These are phyloP conservation scores for Talaromyces sp. DNA, from an alignment of 2,329 filamentous ascomycete species.

Conservation along the genomic window DNA sequence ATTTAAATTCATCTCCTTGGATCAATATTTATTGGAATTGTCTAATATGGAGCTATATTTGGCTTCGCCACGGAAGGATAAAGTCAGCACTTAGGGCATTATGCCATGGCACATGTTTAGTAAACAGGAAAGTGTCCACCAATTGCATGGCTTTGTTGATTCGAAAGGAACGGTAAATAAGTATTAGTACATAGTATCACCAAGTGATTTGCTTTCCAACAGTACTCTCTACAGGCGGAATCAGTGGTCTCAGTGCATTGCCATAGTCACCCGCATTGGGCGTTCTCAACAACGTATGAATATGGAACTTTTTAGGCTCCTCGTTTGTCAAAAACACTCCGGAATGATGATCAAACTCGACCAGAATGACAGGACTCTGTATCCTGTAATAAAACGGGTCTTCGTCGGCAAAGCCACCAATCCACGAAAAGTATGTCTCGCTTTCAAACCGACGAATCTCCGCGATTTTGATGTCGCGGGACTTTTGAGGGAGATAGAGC, in stretches of 20 bases:
- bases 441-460: slow-evolving; percentile 51
- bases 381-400: slow-evolving; percentile 75
- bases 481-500: slow-evolving; percentile 57
- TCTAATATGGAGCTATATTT: too few species aligned
- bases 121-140: too few species aligned
- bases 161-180: background rate
- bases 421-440: slow-evolving; percentile 77
- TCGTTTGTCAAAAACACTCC: slow-evolving; percentile 71
- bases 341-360: slow-evolving; percentile 76
- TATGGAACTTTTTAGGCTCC: slow-evolving; percentile 71
- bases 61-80: too few species aligned
- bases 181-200: slow-evolving; percentile 11
- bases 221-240: slow-evolving; percentile 29
- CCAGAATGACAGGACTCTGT: slow-evolving; percentile 67
- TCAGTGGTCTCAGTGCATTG: slow-evolving; percentile 41
- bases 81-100: too few species aligned
- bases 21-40: too few species aligned
- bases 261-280: slow-evolving; percentile 77
- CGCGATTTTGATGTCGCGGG: slow-evolving; percentile 51
- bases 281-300: slow-evolving; percentile 66
- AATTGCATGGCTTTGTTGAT: too few species aligned
- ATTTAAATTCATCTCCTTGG: too few species aligned
- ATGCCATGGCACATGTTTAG: too few species aligned
- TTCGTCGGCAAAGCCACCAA: slow-evolving; percentile 60
- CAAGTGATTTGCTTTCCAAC: slow-evolving; percentile 33